These are phyloP conservation scores for Scleromitrula shiraiana DNA, from an alignment of 2,329 filamentous ascomycete genomes.

Conservation along the genomic window DNA sequence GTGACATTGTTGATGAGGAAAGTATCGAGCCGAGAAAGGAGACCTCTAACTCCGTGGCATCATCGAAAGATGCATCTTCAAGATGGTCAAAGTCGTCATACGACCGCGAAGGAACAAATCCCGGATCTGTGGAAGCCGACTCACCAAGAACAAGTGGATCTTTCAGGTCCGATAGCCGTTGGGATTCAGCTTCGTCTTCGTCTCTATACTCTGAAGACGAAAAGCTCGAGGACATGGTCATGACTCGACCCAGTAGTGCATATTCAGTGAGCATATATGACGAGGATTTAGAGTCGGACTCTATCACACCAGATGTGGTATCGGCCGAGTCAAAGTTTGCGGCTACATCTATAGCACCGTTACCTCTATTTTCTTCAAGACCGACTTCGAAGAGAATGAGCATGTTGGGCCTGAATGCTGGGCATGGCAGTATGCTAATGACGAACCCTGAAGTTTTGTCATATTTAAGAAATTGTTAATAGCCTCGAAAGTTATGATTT, in stretches of 20 bases:
- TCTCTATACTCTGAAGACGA: not conserved
- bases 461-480: not conserved
- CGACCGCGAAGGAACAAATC: slow-evolving; percentile 2
- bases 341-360: not conserved
- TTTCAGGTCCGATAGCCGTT: not conserved
- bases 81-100: slow-evolving; percentile 6
- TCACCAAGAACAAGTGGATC: not conserved
- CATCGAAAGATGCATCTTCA: not conserved
- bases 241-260: slow-evolving; percentile 10
- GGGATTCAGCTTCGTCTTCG: not conserved
- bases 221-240: not conserved
- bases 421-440: not conserved
- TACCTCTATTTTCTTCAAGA: not conserved
- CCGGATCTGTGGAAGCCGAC: not conserved
- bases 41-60: not conserved
- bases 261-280: slow-evolving; percentile 16
- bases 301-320: not conserved
- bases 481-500: not conserved
- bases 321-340: not conserved
- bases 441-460: not conserved
- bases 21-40: not conserved
- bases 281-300: not conserved
- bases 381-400: not conserved
- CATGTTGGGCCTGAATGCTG: not conserved
- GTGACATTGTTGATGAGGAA: not conserved